Evolutionary conservation across 495 filamentous ascomycete species (phyloP).

Genomic region (Talaromyces nanjingensis): DNA sequence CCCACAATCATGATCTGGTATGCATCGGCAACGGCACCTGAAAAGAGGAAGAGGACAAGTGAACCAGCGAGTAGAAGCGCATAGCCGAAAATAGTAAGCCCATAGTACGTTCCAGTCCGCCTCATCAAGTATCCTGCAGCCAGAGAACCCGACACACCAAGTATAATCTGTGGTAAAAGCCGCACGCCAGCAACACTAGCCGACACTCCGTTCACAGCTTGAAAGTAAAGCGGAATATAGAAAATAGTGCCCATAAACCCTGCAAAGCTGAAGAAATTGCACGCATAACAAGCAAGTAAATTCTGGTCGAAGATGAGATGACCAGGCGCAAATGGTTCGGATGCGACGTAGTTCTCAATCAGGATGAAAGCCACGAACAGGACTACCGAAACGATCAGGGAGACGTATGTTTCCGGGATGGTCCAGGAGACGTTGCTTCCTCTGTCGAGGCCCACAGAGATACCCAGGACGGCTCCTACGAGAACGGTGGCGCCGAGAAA

Average conservation of each 20-base stretch:
- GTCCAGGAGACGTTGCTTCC: slow-evolving; percentile 71
- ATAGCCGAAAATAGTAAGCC: slow-evolving; percentile 60
- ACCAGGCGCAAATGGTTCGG: slow-evolving; percentile 72
- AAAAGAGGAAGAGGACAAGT: slow-evolving; percentile 50
- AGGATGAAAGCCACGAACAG: slow-evolving; percentile 63
- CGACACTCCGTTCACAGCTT: slow-evolving; percentile 61
- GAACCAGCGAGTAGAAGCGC: slow-evolving; percentile 43
- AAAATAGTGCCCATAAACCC: slow-evolving; percentile 61
- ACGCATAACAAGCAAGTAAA: slow-evolving; percentile 60
- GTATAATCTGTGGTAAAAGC: slow-evolving; percentile 59
- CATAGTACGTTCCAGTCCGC: slow-evolving; percentile 71
- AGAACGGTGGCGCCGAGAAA: slow-evolving; percentile 69
- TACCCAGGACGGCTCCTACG: slow-evolving; percentile 60
- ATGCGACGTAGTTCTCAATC: slow-evolving; percentile 64
- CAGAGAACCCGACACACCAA: slow-evolving; percentile 61
- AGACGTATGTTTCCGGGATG: slow-evolving; percentile 49
- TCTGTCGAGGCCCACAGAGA: slow-evolving; percentile 71
- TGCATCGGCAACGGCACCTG: slow-evolving; percentile 42
- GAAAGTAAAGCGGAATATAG: slow-evolving; percentile 74
- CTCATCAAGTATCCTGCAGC: slow-evolving; percentile 66
- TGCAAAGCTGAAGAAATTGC: slow-evolving; percentile 71
- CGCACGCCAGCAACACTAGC: slow-evolving; percentile 60
- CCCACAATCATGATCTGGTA: slow-evolving; percentile 48
- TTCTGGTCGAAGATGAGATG: slow-evolving; percentile 69
- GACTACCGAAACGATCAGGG: slow-evolving; percentile 48